Percentiles rank a stretch among this genome's conserved stretches.
Evolutionary conservation across 345 rosid genomes (phyloP).

Genomic region (Murraya koenigii): DNA sequence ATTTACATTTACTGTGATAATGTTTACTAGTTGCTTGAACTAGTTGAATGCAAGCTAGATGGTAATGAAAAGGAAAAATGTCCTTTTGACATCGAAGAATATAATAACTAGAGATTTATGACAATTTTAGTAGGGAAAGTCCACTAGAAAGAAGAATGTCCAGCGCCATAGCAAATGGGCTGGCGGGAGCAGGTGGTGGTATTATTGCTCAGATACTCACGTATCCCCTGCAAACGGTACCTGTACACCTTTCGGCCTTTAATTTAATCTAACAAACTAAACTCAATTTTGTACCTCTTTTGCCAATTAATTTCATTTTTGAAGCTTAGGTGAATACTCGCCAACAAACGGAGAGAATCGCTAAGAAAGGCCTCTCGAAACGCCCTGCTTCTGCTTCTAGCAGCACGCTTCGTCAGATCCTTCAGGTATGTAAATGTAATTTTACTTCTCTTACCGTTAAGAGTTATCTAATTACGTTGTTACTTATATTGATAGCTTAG

Average conservation of each 20-base stretch:
- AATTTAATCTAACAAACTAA: neutral
- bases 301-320: neutral
- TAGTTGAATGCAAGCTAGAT: too few relatives aligned
- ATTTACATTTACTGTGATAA: too few relatives aligned
- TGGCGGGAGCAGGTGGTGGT: constrained; percentile 75
- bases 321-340: constrained; percentile 58
- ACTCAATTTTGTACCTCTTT: neutral
- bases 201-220: constrained; percentile 72
- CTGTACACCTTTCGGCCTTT: neutral
- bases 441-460: too few relatives aligned
- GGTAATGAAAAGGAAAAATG: too few relatives aligned
- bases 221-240: constrained; percentile 68
- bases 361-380: constrained; percentile 35
- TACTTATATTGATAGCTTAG: neutral
- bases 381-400: constrained; percentile 10
- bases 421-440: constrained; percentile 30
- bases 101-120: too few relatives aligned
- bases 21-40: too few relatives aligned
- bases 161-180: constrained; percentile 66
- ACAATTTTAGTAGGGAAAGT: too few relatives aligned
- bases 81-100: too few relatives aligned
- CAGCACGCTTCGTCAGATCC: constrained; percentile 44
- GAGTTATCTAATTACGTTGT: neutral
- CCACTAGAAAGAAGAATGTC: constrained; percentile 25
- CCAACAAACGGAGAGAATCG: constrained; percentile 64